Percentiles rank a stretch among this genome's conserved stretches.
Conservation (phyloP, 192 early-diverging fungal genomes). For the Oehlia diaphana region DNA sequence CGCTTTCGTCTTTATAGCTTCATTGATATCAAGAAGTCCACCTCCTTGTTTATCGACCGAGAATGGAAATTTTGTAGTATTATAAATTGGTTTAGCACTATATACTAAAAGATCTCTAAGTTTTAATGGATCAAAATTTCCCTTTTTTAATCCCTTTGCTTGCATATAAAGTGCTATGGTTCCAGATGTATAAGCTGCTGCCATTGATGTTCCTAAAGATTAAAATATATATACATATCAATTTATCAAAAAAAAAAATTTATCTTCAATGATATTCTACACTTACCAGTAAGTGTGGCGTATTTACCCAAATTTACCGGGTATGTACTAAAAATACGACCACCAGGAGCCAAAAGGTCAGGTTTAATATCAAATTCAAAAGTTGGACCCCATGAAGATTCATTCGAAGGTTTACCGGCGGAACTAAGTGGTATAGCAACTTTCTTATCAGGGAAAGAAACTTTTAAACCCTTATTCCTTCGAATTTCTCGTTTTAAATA, state of each 20-base stretch:
- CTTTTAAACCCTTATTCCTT: constrained; percentile 26
- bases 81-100: background rate
- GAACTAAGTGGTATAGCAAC: constrained; percentile 45
- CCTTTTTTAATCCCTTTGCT: background rate
- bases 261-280: too few species aligned
- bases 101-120: background rate
- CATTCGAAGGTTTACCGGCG: constrained; percentile 66
- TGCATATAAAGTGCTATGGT: constrained; percentile 39
- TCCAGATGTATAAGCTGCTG: constrained; percentile 58
- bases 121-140: background rate
- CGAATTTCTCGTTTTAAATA: constrained; percentile 49
- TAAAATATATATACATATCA: background rate
- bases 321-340: constrained; percentile 62
- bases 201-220: constrained; percentile 66
- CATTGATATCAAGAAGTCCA: background rate
- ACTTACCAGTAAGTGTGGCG: constrained; percentile 37
- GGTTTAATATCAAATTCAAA: constrained; percentile 68
- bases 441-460: constrained; percentile 50
- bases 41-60: background rate
- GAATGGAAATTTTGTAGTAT: background rate
- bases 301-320: constrained; percentile 45
- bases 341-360: constrained; percentile 61
- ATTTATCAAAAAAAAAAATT: background rate
- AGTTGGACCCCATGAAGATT: constrained; percentile 75
- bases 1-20: background rate